Conservation (phyloP, 306 rosid genomes). For the Vigna angularis region DNA sequence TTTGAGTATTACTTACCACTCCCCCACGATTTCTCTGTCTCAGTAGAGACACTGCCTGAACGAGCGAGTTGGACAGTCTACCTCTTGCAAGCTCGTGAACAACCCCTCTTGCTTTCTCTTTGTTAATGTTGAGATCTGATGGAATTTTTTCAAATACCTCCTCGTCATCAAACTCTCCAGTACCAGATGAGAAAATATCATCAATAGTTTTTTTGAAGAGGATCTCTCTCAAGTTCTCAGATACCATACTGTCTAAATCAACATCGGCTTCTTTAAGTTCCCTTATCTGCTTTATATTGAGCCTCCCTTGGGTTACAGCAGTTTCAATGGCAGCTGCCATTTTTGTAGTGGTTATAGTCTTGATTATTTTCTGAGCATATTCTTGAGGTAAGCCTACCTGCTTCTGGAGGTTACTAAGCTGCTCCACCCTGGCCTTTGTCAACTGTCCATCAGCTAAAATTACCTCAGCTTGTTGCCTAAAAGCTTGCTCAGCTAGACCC, state of each 20-base stretch:
- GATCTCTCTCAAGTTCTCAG: slow-evolving; percentile 80
- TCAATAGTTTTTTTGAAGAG: slow-evolving; percentile 91
- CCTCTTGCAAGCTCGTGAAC: slow-evolving; percentile 78
- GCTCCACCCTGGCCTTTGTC: slow-evolving; percentile 87
- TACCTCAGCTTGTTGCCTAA: slow-evolving; percentile 93
- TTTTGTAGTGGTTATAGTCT: slow-evolving; percentile 92
- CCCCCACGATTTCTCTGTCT: slow-evolving; percentile 85
- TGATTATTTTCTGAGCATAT: slow-evolving; percentile 93
- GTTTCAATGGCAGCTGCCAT: slow-evolving; percentile 95
- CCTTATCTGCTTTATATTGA: slow-evolving; percentile 87
- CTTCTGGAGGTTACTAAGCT: slow-evolving; percentile 81
- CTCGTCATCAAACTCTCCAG: slow-evolving; percentile 94
- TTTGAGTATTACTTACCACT: slow-evolving; percentile 62
- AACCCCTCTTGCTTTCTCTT: slow-evolving; percentile 70
- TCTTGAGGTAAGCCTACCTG: slow-evolving; percentile 88
- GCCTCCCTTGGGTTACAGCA: slow-evolving; percentile 91
- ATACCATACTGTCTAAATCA: slow-evolving; percentile 89
- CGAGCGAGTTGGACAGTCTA: slow-evolving; percentile 82
- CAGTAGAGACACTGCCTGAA: slow-evolving; percentile 88
- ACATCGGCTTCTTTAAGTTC: slow-evolving; percentile 92
- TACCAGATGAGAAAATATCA: slow-evolving; percentile 95
- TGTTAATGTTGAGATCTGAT: slow-evolving; percentile 80
- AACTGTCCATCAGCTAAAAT: slow-evolving; percentile 97
- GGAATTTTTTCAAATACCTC: slow-evolving; percentile 94
- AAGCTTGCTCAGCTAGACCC: slow-evolving; percentile 89